Evolutionary conservation across 306 rosid genomes (phyloP).

Genomic region (Aeschynomene evenia): DNA sequence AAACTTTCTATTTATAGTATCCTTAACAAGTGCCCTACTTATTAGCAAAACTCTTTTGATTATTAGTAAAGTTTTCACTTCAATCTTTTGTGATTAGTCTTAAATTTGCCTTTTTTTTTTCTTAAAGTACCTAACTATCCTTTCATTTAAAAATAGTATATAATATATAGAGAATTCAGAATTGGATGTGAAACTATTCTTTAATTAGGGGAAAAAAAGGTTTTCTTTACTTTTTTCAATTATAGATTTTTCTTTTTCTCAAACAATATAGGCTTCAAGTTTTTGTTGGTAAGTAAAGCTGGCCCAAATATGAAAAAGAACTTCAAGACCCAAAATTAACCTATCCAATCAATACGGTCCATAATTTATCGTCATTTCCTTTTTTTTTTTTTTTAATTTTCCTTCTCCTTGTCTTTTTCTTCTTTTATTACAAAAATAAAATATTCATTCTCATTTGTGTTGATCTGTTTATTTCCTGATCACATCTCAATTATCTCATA

Average conservation of each 20-base stretch:
- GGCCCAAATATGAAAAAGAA: neutral
- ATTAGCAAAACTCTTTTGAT: no score
- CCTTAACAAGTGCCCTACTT: no score
- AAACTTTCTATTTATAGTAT: no score
- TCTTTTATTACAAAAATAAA: neutral
- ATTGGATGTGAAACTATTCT: neutral
- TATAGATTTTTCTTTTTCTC: neutral
- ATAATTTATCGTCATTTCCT: neutral
- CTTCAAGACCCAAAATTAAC: neutral
- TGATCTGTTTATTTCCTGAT: neutral
- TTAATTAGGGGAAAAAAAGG: neutral
- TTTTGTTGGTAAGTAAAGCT: no score
- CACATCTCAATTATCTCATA: conserved; percentile 8
- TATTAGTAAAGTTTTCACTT: no score
- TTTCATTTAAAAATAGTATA: no score
- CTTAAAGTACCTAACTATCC: no score
- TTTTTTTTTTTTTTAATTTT: no score
- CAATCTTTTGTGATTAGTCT: no score
- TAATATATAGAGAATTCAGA: no score
- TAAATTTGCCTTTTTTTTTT: no score
- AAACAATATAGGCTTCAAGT: no score
- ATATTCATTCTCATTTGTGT: neutral
- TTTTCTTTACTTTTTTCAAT: neutral
- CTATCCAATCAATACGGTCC: neutral
- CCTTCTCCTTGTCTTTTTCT: neutral